Evolutionary conservation across 768 basidiomycete species (phyloP), one percentile per base, ranked within the genome.

Genomic region (Rhodotorula babjevae): DNA sequence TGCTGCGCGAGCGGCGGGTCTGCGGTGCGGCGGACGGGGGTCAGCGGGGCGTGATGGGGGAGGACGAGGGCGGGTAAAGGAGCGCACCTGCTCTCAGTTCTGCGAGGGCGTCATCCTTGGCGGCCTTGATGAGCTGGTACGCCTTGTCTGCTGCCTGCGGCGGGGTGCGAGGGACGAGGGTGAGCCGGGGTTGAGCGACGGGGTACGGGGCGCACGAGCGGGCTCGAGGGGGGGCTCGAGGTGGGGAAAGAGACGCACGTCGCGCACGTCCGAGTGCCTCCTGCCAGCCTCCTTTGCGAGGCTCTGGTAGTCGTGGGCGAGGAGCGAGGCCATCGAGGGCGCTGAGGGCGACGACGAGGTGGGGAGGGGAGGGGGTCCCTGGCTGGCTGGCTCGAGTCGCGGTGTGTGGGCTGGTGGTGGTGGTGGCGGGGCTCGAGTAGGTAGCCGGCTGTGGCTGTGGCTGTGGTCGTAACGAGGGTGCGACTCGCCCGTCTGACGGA

Each of bases 101-200:
- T 6, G 25, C 46, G 3, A 74, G 40, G 0, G 68, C 62, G 19
- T 60, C 42, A 2, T 74, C 68, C 27, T 68, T 68, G 19, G 16
- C 23, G 1, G 47, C n/a, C 67, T 75, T 75, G 60, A 75, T 14
- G 23, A 69, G 46, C 27, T 69, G 60, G 14, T 55, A 31, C 27
- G 74, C 74, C 64, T 71, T 72, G 63, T 75, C 74, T 19, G 74
- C 69, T 0, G 74, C 74, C 74, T 75, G 61, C 36, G 36, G n/a
- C n/a, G n/a, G n/a, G 36, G 36, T 36, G 36, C 36, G 23, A 33
- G 42, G 42, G 25, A 9, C 3, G 18, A 2, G 40, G 15, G 23
- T 50, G 33, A n/a, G 33, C 29, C 16, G 19, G 29, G 14, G 52
- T 5, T 8, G n/a, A 3, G 25, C 40, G 36, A 36, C 36, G 36